Base-by-base conservation (phyloP, 2,329 filamentous ascomycete species). In the Sporothrix globosa region DNA sequence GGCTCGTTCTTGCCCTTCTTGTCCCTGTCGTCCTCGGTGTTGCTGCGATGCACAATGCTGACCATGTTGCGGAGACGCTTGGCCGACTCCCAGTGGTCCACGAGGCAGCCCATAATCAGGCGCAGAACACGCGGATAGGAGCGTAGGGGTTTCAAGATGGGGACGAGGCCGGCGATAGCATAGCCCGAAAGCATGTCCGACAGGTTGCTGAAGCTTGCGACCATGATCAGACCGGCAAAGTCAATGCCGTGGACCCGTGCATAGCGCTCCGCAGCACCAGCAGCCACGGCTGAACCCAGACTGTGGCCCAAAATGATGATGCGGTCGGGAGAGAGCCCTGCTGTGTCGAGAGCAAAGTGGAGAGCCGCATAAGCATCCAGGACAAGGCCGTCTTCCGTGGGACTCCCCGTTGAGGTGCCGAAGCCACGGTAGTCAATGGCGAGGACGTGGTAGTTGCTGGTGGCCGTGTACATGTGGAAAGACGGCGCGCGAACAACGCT, bases 361-460 rank as follows among this genome's bases (percentile, higher is more conserved):
- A 96, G 83, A 3, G 92, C 81, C 0, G 92, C 84, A 3, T 91
- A 83, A 19, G 90, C 92, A 77, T 98, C 95, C 4, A 87, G 87
- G 69, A 97, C 92, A 9, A 98, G 81, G 0, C 95, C 95, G 48
- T 86, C 81, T 81, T 98, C 95, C 0, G 89, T 90, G 0, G 95
- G 95, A 4, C 80, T 82, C n/a, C 95, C 93, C 0, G 90, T 92
- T 10, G 92, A 96, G 52, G 87, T 85, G 0, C 93, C 94, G 75
- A 92, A 97, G 7, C 94, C 94, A 21, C 94, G 91, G 80, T 97
- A 97, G 82, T 97, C 93, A 75, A 97, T 89, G 52, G 92, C 88
- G n/a, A 97, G 83, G 58, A 97, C 87, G 77, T 97, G 94, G 69
- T 93, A 89, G 0, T 86, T 86, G 1, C 91, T 91, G 2, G 90